Evolutionary conservation across 2,329 filamentous ascomycete species (phyloP).

Genomic region (Monilinia fructigena): DNA sequence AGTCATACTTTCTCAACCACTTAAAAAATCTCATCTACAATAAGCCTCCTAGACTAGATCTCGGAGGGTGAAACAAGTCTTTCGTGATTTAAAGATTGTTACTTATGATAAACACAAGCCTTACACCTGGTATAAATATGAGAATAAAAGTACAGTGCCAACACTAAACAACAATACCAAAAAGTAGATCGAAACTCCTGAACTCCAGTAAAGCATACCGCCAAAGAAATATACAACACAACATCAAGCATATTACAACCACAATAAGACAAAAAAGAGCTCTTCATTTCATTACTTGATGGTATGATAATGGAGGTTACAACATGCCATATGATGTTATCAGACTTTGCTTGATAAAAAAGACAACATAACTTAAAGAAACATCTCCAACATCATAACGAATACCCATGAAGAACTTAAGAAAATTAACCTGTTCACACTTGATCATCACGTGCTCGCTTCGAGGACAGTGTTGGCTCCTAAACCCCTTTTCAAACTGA

Average conservation of each 20-base stretch:
- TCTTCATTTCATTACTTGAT: neutral
- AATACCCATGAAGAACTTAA: neutral
- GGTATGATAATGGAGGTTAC: neutral
- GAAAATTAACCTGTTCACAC: neutral
- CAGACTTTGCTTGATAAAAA: no score
- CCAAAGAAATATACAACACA: neutral
- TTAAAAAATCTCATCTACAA: neutral
- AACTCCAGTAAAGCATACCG: neutral
- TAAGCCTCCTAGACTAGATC: no score
- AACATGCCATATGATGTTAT: neutral
- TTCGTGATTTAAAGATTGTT: no score
- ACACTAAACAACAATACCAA: neutral
- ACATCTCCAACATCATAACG: neutral
- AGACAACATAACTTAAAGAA: neutral
- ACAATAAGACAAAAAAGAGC: neutral
- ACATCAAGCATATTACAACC: neutral
- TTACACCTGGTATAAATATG: no score
- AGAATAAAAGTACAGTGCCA: neutral
- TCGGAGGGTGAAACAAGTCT: no score
- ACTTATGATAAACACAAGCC: no score
- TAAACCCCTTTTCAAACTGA: slow-evolving; percentile 14
- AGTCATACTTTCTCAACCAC: neutral
- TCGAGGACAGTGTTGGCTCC: neutral
- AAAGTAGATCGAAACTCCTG: neutral
- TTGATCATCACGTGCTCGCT: slow-evolving; percentile 13